A percentile compares a stretch with the other conserved stretches of the same genome.
phyloP scores from a whole-genome alignment of 306 rosid genomes.

The Betula pendula region DNA sequence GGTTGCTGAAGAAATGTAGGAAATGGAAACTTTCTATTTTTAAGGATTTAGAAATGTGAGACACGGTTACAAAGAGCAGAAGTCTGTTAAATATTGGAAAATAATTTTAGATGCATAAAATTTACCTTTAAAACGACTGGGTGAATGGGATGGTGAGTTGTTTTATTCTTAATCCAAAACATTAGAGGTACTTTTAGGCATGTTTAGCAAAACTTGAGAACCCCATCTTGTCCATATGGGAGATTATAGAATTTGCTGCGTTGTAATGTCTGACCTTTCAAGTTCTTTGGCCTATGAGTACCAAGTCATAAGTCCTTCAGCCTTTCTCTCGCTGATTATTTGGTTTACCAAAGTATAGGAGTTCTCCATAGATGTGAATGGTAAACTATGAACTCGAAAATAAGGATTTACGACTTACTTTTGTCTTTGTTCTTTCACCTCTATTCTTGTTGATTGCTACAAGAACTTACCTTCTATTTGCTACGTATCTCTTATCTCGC shows the following conservation, averaged over 20 bases:
- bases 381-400: background rate
- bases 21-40: background rate
- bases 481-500: background rate
- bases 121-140: background rate
- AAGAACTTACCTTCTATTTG: slow-evolving; percentile 16
- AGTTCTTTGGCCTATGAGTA: background rate
- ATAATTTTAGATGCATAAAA: background rate
- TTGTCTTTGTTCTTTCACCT: background rate
- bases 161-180: slow-evolving; percentile 4
- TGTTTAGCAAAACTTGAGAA: background rate
- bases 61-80: background rate
- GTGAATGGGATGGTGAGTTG: background rate
- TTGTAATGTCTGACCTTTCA: background rate
- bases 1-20: background rate
- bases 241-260: background rate
- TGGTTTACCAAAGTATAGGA: background rate
- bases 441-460: background rate
- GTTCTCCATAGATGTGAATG: background rate
- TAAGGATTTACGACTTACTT: background rate
- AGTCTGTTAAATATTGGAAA: background rate
- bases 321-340: background rate
- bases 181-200: background rate
- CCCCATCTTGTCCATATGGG: background rate
- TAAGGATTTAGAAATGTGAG: background rate
- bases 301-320: background rate